Conservation (phyloP, 148 eudicot species). For the Dianthus caryophyllus region DNA sequence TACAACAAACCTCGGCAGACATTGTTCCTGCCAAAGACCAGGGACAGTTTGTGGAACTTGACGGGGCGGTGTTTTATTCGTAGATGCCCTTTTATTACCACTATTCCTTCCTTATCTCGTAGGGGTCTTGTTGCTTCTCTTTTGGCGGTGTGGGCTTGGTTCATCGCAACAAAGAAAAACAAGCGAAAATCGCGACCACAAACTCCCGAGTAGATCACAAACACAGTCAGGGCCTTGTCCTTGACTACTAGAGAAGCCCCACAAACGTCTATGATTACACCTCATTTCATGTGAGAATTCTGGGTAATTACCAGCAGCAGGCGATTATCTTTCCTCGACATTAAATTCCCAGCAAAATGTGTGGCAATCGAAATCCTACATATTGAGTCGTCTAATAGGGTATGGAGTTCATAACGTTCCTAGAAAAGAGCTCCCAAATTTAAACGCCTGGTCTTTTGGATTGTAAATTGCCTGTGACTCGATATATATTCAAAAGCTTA, state of each 20-base stretch:
- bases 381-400: too few relatives aligned
- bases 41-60: conserved; percentile 41
- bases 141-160: conserved; percentile 49
- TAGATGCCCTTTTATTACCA: conserved; percentile 32
- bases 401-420: too few relatives aligned
- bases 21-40: conserved; percentile 68
- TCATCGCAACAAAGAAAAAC: conserved; percentile 24
- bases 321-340: background rate
- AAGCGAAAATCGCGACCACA: background rate
- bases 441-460: too few relatives aligned
- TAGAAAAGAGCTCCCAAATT: too few relatives aligned
- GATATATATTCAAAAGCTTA: too few relatives aligned
- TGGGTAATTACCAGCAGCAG: background rate
- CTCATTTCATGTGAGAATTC: background rate
- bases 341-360: background rate
- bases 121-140: conserved; percentile 42
- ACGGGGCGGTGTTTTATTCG: conserved; percentile 28
- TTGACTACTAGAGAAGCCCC: background rate
- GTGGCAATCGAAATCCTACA: background rate
- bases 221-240: background rate
- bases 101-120: conserved; percentile 36
- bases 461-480: too few relatives aligned
- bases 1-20: conserved; percentile 73
- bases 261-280: background rate
- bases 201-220: conserved; percentile 1